Conservation (phyloP, 1,284 basidiomycete species). For the Trichosporon sp. region DNA sequence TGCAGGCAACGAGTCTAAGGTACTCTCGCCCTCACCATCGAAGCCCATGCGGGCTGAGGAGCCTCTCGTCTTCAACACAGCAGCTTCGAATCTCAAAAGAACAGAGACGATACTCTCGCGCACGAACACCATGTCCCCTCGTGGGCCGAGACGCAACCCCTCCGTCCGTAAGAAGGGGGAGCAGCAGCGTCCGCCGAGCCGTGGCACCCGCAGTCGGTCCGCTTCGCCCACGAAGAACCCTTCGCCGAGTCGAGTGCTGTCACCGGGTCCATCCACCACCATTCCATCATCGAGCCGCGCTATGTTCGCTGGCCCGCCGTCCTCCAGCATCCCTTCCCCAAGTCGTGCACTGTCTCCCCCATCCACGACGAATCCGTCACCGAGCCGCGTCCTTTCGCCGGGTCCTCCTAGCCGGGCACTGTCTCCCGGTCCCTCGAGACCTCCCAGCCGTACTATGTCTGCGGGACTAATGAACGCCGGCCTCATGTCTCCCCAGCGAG, state of each 20-base stretch:
- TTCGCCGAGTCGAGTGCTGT: not conserved
- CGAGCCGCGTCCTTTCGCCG: not conserved
- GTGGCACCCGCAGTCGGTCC: not conserved
- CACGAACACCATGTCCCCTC: conserved; percentile 12
- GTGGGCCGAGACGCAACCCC: conserved; percentile 11
- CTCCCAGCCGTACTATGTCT: not conserved
- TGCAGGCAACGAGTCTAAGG: not conserved
- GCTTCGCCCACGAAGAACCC: not conserved
- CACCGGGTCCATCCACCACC: not conserved
- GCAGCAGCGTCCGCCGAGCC: not conserved
- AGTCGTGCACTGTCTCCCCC: not conserved
- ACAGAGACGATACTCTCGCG: not conserved
- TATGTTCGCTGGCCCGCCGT: not conserved
- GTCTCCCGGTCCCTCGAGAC: not conserved
- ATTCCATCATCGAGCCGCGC: not conserved
- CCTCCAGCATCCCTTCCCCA: not conserved
- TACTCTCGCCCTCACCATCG: not conserved
- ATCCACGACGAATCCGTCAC: not conserved
- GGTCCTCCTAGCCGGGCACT: not conserved
- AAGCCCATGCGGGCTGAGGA: not conserved
- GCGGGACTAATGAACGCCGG: not conserved
- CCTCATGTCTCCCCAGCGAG: not conserved
- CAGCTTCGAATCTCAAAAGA: not conserved
- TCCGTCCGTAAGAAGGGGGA: not conserved
- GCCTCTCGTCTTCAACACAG: not conserved